A percentile compares a stretch with the other conserved stretches of the same genome.
phyloP scores from a whole-genome alignment of 1,139 yeast species.

The Arxiozyma telluris region DNA sequence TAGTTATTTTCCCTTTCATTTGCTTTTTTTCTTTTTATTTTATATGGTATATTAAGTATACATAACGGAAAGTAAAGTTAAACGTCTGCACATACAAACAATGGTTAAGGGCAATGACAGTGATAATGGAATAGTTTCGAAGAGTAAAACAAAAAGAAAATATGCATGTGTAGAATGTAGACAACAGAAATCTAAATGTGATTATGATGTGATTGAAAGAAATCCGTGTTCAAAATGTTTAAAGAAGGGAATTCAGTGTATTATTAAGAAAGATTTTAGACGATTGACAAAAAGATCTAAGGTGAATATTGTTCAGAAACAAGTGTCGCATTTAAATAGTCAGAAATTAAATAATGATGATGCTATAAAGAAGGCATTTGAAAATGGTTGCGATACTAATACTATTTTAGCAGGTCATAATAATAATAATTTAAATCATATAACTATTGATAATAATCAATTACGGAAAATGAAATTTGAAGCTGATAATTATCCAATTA shows the following conservation, averaged over 20 bases:
- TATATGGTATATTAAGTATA: background rate
- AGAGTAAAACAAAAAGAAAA: conserved; percentile 34
- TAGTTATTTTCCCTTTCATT: background rate
- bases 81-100: background rate
- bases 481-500: background rate
- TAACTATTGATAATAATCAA: conserved; percentile 25
- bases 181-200: conserved; percentile 85
- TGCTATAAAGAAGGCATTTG: background rate
- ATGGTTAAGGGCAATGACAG: background rate
- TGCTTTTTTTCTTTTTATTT: too few relatives aligned
- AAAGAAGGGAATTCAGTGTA: conserved; percentile 62
- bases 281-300: conserved; percentile 81
- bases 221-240: conserved; percentile 71
- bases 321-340: conserved; percentile 57
- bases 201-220: conserved; percentile 67
- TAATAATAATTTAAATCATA: conserved; percentile 11
- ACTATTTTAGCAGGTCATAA: too few relatives aligned
- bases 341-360: background rate
- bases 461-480: conserved; percentile 17
- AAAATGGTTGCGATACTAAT: background rate
- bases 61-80: background rate
- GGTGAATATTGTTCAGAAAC: conserved; percentile 65
- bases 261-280: conserved; percentile 69
- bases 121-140: background rate
- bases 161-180: conserved; percentile 94